Evolutionary conservation across 164 flowering plant species (phyloP).

Genomic region (Sextonia rubra): DNA sequence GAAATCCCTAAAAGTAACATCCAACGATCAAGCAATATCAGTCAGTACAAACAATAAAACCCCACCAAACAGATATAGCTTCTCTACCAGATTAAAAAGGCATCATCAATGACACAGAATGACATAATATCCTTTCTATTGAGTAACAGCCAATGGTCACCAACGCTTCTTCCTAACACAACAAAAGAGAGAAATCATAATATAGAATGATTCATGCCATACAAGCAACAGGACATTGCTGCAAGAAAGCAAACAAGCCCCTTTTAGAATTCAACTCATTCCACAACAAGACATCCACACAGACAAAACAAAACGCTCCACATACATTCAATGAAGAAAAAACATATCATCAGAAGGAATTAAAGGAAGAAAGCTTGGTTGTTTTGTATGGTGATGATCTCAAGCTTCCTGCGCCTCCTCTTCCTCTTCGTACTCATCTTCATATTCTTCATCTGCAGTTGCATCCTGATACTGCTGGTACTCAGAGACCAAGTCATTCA

Average conservation of each 20-base stretch:
- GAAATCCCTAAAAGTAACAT: no score
- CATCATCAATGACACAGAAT: no score
- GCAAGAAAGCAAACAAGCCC: background rate
- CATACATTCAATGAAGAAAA: background rate
- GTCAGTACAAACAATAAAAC: no score
- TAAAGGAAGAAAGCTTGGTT: background rate
- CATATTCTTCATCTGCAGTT: slow-evolving; percentile 41
- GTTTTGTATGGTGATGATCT: background rate
- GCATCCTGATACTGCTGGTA: slow-evolving; percentile 52
- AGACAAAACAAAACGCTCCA: background rate
- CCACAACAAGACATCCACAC: background rate
- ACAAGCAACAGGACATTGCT: slow-evolving; percentile 6
- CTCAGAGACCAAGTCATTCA: slow-evolving; percentile 49
- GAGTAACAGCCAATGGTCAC: no score
- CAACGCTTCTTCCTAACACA: no score
- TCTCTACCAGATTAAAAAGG: no score
- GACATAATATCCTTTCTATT: no score
- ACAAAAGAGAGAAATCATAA: no score
- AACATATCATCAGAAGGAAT: background rate
- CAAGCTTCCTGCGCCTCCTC: slow-evolving; percentile 24
- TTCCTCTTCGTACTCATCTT: slow-evolving; percentile 36
- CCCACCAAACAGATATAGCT: no score
- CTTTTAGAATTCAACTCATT: background rate
- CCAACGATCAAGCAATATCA: no score
- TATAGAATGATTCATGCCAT: background rate